Conservation (phyloP, 768 basidiomycete species). For the Mycena latifolia region DNA sequence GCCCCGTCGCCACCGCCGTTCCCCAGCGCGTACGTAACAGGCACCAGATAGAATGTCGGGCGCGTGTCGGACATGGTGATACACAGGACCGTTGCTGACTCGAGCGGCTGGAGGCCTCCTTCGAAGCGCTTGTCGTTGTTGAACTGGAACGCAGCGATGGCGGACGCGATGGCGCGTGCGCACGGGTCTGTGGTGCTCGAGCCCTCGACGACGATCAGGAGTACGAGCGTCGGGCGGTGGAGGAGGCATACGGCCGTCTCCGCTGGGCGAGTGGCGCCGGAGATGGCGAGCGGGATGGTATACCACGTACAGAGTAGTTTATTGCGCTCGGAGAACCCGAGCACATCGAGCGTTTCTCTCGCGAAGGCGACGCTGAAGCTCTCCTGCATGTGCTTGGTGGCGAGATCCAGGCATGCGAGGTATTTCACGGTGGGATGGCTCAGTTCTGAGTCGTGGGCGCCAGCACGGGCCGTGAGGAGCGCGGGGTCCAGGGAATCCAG, state of each 20-base stretch:
- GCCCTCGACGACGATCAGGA: conserved; percentile 43
- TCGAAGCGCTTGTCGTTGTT: conserved; percentile 43
- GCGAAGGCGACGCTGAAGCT: conserved; percentile 41
- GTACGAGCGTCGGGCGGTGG: conserved; percentile 25
- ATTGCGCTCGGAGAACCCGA: conserved; percentile 39
- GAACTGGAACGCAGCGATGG: conserved; percentile 47
- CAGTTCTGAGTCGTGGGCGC: conserved; percentile 35
- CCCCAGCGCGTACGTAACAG: conserved; percentile 47
- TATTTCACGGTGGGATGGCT: conserved; percentile 37
- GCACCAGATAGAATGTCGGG: conserved; percentile 51
- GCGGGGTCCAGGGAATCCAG: conserved; percentile 42
- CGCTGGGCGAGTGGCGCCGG: conserved; percentile 39
- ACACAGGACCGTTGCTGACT: conserved; percentile 47
- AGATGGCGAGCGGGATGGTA: conserved; percentile 45
- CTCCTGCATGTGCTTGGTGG: conserved; percentile 37
- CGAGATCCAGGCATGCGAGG: conserved; percentile 40
- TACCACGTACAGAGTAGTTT: conserved; percentile 34
- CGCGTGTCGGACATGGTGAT: conserved; percentile 50
- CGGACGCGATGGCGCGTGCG: conserved; percentile 44
- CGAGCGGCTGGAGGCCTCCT: conserved; percentile 34
- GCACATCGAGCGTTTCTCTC: conserved; percentile 39
- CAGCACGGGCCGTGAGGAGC: conserved; percentile 38
- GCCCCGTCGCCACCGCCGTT: conserved; percentile 40
- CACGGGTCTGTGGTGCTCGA: conserved; percentile 35
- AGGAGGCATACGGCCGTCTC: conserved; percentile 46